These are phyloP conservation scores for Remersonia thermophila DNA, from an alignment of 2,329 filamentous ascomycete genomes.

Conservation along the genomic window DNA sequence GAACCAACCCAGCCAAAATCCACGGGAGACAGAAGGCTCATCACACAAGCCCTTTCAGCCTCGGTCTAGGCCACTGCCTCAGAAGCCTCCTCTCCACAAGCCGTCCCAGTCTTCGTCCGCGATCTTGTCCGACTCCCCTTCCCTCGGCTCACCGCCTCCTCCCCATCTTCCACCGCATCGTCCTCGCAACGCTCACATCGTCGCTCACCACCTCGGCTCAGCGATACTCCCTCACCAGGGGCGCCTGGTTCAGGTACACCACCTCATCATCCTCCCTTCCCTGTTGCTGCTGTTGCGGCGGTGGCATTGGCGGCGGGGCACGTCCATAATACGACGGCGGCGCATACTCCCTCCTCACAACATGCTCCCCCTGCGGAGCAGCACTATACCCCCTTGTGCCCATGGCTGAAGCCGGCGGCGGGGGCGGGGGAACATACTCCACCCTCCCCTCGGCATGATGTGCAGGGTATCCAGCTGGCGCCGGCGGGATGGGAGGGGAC, in stretches of 20 bases:
- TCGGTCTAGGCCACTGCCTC: too few relatives aligned
- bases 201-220: conserved; percentile 1
- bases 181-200: not conserved
- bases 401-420: conserved; percentile 10
- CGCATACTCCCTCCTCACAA: too few relatives aligned
- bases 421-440: conserved; percentile 33
- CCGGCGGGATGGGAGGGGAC: too few relatives aligned
- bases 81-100: too few relatives aligned
- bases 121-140: too few relatives aligned
- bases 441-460: conserved; percentile 30
- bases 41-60: too few relatives aligned
- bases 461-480: conserved; percentile 17
- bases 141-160: not conserved
- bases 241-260: conserved; percentile 13
- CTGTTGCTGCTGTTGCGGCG: not conserved
- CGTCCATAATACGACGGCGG: conserved; percentile 15
- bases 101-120: too few relatives aligned
- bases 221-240: conserved; percentile 9
- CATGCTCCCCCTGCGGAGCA: conserved; percentile 20
- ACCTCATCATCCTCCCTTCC: conserved; percentile 16
- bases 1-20: too few relatives aligned
- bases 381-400: conserved; percentile 23
- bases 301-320: too few relatives aligned
- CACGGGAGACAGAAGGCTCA: too few relatives aligned
- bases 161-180: too few relatives aligned